Evolutionary conservation across 495 filamentous ascomycete genomes (phyloP).

Genomic region (Pseudevernia furfuracea): DNA sequence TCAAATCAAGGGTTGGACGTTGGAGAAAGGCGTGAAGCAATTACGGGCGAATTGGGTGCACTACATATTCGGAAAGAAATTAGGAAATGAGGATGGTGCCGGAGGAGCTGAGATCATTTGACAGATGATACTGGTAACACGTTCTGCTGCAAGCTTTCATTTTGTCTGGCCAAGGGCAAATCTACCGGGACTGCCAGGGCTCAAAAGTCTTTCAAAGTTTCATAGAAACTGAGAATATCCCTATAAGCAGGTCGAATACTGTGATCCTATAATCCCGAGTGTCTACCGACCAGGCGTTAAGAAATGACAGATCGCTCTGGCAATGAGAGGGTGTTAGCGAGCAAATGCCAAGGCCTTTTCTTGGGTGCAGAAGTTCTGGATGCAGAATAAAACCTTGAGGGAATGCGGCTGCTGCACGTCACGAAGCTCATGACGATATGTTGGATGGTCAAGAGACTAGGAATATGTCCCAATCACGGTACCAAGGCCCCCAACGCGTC

Average conservation of each 20-base stretch:
- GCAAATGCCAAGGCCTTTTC: neutral
- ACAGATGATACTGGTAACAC: neutral
- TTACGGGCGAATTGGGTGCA: constrained; percentile 71
- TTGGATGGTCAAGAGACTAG: neutral
- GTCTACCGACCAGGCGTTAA: neutral
- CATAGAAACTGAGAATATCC: neutral
- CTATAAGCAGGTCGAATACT: neutral
- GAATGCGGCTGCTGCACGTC: neutral
- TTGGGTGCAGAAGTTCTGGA: too few species aligned
- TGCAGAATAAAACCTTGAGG: neutral
- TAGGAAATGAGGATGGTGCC: neutral
- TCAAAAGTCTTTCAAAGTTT: neutral
- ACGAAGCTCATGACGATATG: neutral
- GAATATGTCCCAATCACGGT: neutral
- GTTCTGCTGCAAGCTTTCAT: neutral
- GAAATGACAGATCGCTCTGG: neutral
- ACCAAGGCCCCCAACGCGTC: neutral
- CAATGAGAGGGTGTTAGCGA: neutral
- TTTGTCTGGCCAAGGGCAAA: neutral
- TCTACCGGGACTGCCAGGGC: too few species aligned
- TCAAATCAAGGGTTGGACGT: constrained; percentile 65
- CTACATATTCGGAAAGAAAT: constrained; percentile 60
- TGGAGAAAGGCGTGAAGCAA: constrained; percentile 61
- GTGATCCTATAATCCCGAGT: neutral
- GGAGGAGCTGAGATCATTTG: neutral